phyloP scores from a whole-genome alignment of 1,284 basidiomycete species.

The Volvariella volvacea region DNA sequence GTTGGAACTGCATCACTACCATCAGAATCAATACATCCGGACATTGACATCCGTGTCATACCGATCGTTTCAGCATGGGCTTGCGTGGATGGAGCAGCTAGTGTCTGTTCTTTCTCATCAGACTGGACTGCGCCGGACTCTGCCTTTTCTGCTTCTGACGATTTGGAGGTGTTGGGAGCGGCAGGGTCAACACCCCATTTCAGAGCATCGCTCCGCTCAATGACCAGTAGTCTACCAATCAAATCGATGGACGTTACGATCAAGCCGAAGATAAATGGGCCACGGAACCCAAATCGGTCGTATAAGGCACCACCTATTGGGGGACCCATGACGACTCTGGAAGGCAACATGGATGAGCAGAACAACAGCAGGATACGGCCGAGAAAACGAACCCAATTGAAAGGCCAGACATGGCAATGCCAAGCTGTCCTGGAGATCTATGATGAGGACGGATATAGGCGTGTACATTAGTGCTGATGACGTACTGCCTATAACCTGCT shows the following conservation, averaged over 20 bases:
- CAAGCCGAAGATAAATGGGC: slow-evolving; percentile 70
- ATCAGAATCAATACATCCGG: too few relatives aligned
- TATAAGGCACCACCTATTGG: slow-evolving; percentile 69
- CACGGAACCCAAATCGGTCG: slow-evolving; percentile 60
- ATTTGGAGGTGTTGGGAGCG: neutral
- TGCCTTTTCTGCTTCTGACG: neutral
- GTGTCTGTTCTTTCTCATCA: neutral
- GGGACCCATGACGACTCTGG: slow-evolving; percentile 44
- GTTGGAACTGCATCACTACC: too few relatives aligned
- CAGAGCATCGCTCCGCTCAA: slow-evolving; percentile 56
- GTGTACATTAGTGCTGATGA: slow-evolving; percentile 14
- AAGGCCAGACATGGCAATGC: slow-evolving; percentile 65
- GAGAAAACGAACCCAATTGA: slow-evolving; percentile 49
- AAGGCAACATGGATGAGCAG: neutral
- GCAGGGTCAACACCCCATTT: slow-evolving; percentile 45
- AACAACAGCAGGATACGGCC: neutral
- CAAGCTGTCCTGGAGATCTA: slow-evolving; percentile 51
- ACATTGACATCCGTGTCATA: too few relatives aligned
- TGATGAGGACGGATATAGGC: neutral
- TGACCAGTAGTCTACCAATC: slow-evolving; percentile 51
- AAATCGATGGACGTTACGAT: slow-evolving; percentile 56
- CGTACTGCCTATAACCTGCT: slow-evolving; percentile 53
- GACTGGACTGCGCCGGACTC: neutral
- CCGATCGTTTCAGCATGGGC: too few relatives aligned
- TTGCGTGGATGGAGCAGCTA: too few relatives aligned